These are phyloP conservation scores for Corylus heterophylla DNA, from an alignment of 306 rosid genomes.

Conservation along the genomic window DNA sequence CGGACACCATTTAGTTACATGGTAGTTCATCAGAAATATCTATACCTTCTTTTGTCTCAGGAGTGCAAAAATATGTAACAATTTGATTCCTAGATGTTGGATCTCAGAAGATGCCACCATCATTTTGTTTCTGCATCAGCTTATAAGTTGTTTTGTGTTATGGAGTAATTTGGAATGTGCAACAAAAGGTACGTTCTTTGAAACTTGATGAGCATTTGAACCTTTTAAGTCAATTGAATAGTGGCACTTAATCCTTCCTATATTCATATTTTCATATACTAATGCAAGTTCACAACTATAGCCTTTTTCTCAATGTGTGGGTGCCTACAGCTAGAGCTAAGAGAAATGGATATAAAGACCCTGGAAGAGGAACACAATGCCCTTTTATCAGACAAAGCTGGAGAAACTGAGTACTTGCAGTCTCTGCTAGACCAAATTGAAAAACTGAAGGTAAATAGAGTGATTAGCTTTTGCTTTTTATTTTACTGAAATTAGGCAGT, in stretches of 20 bases:
- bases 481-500: slow-evolving; percentile 5
- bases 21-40: background rate
- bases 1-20: background rate
- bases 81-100: background rate
- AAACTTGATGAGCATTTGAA: background rate
- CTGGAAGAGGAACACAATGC: slow-evolving; percentile 74
- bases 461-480: slow-evolving; percentile 11
- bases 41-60: background rate
- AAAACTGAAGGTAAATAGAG: slow-evolving; percentile 59
- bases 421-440: slow-evolving; percentile 65
- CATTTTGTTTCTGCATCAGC: background rate
- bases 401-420: slow-evolving; percentile 69
- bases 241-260: background rate
- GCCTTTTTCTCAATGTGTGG: slow-evolving; percentile 30
- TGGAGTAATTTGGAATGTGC: slow-evolving; percentile 5
- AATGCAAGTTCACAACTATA: slow-evolving; percentile 2
- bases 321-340: slow-evolving; percentile 60
- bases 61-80: background rate
- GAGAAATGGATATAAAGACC: slow-evolving; percentile 50
- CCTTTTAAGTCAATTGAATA: background rate
- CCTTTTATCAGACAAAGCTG: slow-evolving; percentile 63
- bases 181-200: background rate
- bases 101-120: background rate
- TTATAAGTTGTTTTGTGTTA: background rate
- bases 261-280: background rate